phyloP scores from a whole-genome alignment of 768 basidiomycete genomes.

The Antrodiella citrinella region DNA sequence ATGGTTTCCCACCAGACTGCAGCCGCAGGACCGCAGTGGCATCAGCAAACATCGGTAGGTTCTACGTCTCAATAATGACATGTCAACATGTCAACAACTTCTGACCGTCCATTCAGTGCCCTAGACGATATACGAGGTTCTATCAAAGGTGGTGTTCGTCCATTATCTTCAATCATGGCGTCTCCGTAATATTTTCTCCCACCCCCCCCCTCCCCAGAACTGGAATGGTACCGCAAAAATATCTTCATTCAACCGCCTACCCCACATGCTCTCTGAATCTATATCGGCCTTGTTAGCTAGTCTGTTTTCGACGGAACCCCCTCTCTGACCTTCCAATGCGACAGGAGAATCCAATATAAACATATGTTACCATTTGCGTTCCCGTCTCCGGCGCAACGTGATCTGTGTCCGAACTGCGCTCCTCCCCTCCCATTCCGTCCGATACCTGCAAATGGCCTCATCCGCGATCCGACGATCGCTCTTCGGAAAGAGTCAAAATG shows the following conservation, averaged over 20 bases:
- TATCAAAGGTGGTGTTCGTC: constrained; percentile 47
- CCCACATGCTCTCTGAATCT: neutral
- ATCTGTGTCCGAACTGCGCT: no score
- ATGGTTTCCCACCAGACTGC: constrained; percentile 47
- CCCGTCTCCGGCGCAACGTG: no score
- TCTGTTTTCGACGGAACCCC: no score
- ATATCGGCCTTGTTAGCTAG: no score
- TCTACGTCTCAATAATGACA: neutral
- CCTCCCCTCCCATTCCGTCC: no score
- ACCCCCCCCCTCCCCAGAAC: constrained; percentile 35
- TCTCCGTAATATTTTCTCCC: constrained; percentile 4
- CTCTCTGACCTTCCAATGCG: no score
- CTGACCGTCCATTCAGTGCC: constrained; percentile 41
- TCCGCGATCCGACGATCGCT: no score
- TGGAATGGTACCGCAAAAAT: constrained; percentile 71
- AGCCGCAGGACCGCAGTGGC: constrained; percentile 15
- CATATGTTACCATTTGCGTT: no score
- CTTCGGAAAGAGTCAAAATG: no score
- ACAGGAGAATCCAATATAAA: no score
- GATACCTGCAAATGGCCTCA: no score
- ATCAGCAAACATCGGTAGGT: constrained; percentile 52
- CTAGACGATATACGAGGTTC: constrained; percentile 75
- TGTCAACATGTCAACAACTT: neutral
- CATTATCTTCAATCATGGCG: no score
- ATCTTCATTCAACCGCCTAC: constrained; percentile 43